Percentiles rank a stretch among this genome's conserved stretches.
Conservation (phyloP, 129 eudicot species). For the Lactuca saligna region DNA sequence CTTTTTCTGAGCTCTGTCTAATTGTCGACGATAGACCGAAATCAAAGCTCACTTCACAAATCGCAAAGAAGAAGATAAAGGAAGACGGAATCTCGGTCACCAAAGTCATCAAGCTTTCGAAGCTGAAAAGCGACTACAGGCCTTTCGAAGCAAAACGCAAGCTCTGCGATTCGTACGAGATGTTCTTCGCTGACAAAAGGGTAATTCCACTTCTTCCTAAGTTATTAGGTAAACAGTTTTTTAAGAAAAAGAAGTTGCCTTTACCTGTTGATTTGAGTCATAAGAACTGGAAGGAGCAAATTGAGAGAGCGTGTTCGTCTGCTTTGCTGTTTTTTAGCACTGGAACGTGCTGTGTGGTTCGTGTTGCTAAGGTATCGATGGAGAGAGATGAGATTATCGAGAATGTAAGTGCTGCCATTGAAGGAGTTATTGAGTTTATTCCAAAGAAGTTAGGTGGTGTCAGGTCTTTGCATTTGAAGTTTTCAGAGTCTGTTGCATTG, state of each 20-base stretch:
- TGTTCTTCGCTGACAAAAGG: conserved; percentile 83
- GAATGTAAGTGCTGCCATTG: conserved; percentile 55
- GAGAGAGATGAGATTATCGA: conserved; percentile 61
- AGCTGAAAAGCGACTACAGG: conserved; percentile 67
- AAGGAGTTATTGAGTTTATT: conserved; percentile 51
- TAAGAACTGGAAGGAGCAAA: conserved; percentile 69
- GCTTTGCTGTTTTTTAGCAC: conserved; percentile 54
- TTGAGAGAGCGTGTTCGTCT: conserved; percentile 51
- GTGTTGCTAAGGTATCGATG: conserved; percentile 60
- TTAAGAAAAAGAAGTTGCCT: conserved; percentile 79
- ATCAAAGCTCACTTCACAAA: conserved; percentile 45
- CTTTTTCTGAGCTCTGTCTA: conserved; percentile 52
- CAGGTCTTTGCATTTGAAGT: conserved; percentile 79
- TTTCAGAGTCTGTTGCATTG: conserved; percentile 72
- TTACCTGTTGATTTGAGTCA: conserved; percentile 59
- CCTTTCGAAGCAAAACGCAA: conserved; percentile 67
- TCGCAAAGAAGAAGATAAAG: conserved; percentile 53
- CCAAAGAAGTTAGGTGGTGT: conserved; percentile 63
- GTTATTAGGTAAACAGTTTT: conserved; percentile 60
- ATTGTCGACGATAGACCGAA: conserved; percentile 72
- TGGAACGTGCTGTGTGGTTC: conserved; percentile 83
- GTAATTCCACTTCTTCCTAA: conserved; percentile 62
- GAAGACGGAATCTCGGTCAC: conserved; percentile 43
- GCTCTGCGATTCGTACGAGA: conserved; percentile 69
- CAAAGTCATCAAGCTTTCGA: conserved; percentile 61